phyloP scores from a whole-genome alignment of 2,329 filamentous ascomycete species.

The Chalaropsis ovoidea region DNA sequence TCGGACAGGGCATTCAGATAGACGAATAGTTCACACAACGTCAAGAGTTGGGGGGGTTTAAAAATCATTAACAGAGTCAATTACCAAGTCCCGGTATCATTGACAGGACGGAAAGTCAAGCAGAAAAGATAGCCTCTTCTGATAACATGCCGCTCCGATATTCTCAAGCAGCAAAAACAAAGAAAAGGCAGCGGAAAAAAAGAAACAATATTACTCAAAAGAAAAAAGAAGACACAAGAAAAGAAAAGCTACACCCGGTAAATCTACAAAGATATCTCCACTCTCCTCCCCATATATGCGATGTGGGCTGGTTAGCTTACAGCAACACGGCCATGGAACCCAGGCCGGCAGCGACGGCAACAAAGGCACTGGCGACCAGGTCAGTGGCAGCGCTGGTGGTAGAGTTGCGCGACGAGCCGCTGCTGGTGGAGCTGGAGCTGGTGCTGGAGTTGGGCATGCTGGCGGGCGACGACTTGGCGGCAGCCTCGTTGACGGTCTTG shows the following conservation, averaged over 20 bases:
- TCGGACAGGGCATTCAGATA: no score
- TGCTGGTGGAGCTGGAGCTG: slow-evolving; percentile 10
- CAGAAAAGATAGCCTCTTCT: slow-evolving; percentile 9
- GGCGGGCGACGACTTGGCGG: slow-evolving; percentile 31
- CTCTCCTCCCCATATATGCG: slow-evolving; percentile 8
- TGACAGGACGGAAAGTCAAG: slow-evolving; percentile 12
- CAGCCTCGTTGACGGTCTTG: slow-evolving; percentile 44
- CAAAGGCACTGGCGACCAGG: slow-evolving; percentile 16
- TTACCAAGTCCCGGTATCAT: slow-evolving; percentile 13
- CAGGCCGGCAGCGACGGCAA: slow-evolving; percentile 13
- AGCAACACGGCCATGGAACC: slow-evolving; percentile 20
- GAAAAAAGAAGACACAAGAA: slow-evolving; percentile 14
- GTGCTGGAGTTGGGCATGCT: slow-evolving; percentile 12
- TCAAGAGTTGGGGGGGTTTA: neutral
- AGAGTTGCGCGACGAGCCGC: neutral
- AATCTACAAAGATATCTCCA: slow-evolving; percentile 6
- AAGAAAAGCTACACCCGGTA: slow-evolving; percentile 4
- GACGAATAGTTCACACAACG: neutral
- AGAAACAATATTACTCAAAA: slow-evolving; percentile 19
- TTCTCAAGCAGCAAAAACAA: slow-evolving; percentile 5
- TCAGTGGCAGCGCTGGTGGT: slow-evolving; percentile 17
- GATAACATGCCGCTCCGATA: neutral
- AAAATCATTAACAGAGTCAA: slow-evolving; percentile 10
- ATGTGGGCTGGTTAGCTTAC: slow-evolving; percentile 4
- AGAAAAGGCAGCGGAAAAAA: slow-evolving; percentile 11